phyloP scores from a whole-genome alignment of 345 rosid species.

The Microcos paniculata region DNA sequence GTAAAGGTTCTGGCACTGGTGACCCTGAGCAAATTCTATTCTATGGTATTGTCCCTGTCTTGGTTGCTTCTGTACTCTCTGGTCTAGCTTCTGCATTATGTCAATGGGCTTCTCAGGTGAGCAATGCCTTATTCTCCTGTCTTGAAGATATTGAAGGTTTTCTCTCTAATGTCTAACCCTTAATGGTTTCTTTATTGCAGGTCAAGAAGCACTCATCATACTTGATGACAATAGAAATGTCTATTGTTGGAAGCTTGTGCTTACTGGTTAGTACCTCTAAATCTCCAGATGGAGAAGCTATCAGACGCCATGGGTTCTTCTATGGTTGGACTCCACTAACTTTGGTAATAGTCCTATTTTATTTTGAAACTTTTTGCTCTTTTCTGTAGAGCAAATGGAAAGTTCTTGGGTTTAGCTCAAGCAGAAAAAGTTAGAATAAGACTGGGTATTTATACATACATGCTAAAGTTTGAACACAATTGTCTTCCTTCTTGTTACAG shows the following conservation, averaged over 20 bases:
- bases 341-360: conserved; percentile 46
- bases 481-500: conserved; percentile 33
- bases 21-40: conserved; percentile 67
- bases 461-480: not conserved
- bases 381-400: not conserved
- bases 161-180: not conserved
- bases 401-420: not conserved
- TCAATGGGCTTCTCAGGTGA: conserved; percentile 97
- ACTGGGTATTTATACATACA: not conserved
- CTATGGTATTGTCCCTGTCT: conserved; percentile 88
- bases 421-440: not conserved
- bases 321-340: conserved; percentile 95
- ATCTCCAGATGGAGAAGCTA: conserved; percentile 98
- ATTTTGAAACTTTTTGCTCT: not conserved
- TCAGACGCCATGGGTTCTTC: conserved; percentile 72
- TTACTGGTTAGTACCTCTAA: conserved; percentile 70
- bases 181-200: conserved; percentile 35
- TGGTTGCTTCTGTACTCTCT: conserved; percentile 93
- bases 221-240: conserved; percentile 98
- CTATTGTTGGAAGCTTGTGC: conserved; percentile 91
- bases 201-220: conserved; percentile 93
- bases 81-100: conserved; percentile 95
- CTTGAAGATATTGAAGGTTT: not conserved
- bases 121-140: not conserved
- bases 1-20: conserved; percentile 50